Conservation (phyloP, 2,329 filamentous ascomycete species). For the Stemphylium beticola region DNA sequence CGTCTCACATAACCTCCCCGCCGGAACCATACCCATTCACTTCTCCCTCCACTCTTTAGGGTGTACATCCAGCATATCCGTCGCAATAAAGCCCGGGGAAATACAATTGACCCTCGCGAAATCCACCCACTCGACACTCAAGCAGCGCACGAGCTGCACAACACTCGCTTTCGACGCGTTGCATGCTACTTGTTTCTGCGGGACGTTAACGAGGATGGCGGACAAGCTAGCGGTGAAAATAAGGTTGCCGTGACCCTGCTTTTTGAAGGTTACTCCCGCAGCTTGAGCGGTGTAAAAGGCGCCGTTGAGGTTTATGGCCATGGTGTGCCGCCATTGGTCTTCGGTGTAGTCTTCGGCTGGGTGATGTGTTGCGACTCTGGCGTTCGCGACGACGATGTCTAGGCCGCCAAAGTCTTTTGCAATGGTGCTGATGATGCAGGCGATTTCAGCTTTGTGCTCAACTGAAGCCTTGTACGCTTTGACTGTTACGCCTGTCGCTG, state of each 20-base stretch:
- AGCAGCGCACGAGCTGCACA: slow-evolving; percentile 25
- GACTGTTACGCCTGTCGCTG: slow-evolving; percentile 16
- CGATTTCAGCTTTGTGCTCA: slow-evolving; percentile 19
- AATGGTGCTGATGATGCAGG: slow-evolving; percentile 26
- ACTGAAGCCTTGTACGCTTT: slow-evolving; percentile 26
- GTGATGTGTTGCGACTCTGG: slow-evolving; percentile 48
- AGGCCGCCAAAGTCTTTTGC: slow-evolving; percentile 45
- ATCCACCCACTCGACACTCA: slow-evolving; percentile 32
- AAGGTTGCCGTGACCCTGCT: slow-evolving; percentile 72
- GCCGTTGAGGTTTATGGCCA: slow-evolving; percentile 83
- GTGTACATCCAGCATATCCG: slow-evolving; percentile 56
- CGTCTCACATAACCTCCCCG: slow-evolving; percentile 47
- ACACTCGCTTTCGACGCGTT: slow-evolving; percentile 60
- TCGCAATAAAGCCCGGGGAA: slow-evolving; percentile 86
- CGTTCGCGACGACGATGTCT: slow-evolving; percentile 51
- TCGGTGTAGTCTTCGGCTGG: slow-evolving; percentile 78
- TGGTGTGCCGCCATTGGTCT: slow-evolving; percentile 76
- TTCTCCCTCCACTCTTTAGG: slow-evolving; percentile 39
- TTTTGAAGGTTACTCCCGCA: slow-evolving; percentile 66
- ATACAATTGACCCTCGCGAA: slow-evolving; percentile 74
- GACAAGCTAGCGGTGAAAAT: slow-evolving; percentile 75
- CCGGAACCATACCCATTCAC: slow-evolving; percentile 49
- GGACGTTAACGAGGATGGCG: slow-evolving; percentile 54
- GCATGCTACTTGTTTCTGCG: slow-evolving; percentile 82
- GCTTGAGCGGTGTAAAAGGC: slow-evolving; percentile 76